Base-by-base conservation (phyloP, 169 alveolate species). In the Perkinsus marinus region DNA sequence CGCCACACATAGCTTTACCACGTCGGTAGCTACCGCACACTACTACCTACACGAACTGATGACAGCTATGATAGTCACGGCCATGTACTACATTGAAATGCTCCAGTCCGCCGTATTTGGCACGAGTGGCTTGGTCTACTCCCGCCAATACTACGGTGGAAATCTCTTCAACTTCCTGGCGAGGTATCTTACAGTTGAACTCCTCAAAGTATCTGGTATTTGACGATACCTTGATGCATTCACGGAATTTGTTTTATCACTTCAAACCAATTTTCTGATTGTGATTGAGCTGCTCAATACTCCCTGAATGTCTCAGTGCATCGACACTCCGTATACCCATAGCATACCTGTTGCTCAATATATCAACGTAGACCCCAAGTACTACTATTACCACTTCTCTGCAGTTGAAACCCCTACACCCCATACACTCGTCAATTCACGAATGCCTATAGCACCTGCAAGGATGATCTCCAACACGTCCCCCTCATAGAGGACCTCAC, bases 21-120 rank as follows among this genome's bases (percentile, higher is more conserved):
- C 98, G 94, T 92, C 98, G 94, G 92, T 96, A 96, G 39, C 96
- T 93, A 6, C 98, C 97, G 91, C 96, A 96, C 3, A 57, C 79
- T 16, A 19, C 79, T 19, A 57, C 79, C 79, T 57, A 16, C 5
- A 26, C 26, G 79, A 16, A 57, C 34, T 26, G n/a, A 19, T 2
- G 34, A 13, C 7, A 13, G 34, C 3, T 16, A 30, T 26, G 22
- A 57, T 57, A 16, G 7, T 30, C 5, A 16, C 34, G 79, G 79
- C 79, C 3, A 6, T 57, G 34, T 57, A 57, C 30, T 57, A 57
- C 79, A 57, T 57, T 57, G 22, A 57, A 57, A 57, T 57, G 7
- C 9, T 13, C 79, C 3, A 57, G 9, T 13, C 79, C 79, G 34
- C 79, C 79, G 34, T 57, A 57, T 30, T 57, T 57, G 79, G 79